Evolutionary conservation across 2,329 filamentous ascomycete species (phyloP), one percentile per base, ranked within the genome.

Genomic region (Nannizziopsis arthrosporioides): DNA sequence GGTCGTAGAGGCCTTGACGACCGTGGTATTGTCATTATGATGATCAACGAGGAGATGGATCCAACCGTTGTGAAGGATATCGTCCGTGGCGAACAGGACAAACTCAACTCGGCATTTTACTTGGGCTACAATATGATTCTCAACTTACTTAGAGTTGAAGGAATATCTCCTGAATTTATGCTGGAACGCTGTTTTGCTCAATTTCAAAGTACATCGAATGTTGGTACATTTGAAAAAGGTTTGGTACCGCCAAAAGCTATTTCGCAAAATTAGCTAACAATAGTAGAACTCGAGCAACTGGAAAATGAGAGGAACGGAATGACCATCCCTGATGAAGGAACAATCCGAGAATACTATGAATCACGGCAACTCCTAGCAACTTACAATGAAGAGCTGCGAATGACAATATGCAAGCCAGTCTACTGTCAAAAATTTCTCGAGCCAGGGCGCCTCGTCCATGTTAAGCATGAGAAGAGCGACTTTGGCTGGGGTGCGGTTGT

Each of bases 111-210:
- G 2, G 92, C 92, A 1, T 98, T 98, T 69, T 86, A 98, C 63
- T 76, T 98, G 12, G 89, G 92, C 30, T 98, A 98, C 74, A 98
- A 98, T 71, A 98, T 98, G 92, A 86, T 98, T 61, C 74, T 98
- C 50, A 98, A 98, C 62, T 70, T 98, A 52, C 82, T 96, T 66
- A 79, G 92, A 67, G 90, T 98, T n/a, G 92, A 98, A 64, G 90
- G 88, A n/a, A 94, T 98, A 44, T 96, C 89, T 7, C 92, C 93
- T 1, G 90, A 98, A 59, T 96, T 86, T 61, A 98, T 98, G 92
- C 73, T 98, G n/a, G 89, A 96, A 70, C 80, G 84, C 56, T 98
- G 92, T 62, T 98, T 98, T 71, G 93, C 86, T 66, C 92, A 98
- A 66, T 98, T 98, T 68, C 92, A 98, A 64, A 96, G 94, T 59